Base-by-base conservation (phyloP, 495 filamentous ascomycete genomes). In the Talaromyces ruber region DNA sequence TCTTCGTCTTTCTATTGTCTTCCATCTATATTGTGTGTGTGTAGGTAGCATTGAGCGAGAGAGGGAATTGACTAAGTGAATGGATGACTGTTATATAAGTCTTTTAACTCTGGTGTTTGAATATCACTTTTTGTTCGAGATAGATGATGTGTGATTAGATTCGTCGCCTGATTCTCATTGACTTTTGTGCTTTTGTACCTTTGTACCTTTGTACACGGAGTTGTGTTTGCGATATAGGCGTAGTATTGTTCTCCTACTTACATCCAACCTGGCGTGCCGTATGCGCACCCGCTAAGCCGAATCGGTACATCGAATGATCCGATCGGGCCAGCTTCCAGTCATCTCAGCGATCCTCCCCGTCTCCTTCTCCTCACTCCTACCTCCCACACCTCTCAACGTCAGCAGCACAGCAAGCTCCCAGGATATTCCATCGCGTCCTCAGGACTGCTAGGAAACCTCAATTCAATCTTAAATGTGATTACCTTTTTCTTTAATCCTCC, bases 1-100 rank as follows among this genome's bases (percentile, higher is more conserved):
- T 47, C 39, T 45, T 45, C 30, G 60, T 50, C 54, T 28, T 56
- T 57, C 61, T 60, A 55, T 67, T 66, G 67, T 69, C 62, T 54
- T 54, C 8, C 22, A 54, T 30, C 26, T 34, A 34, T 57, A 34
- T 57, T 57, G 54, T 57, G 29, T 57, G 29, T 57, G 54, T 57
- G 52, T 55, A 57, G 28, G 54, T 57, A 34, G 54, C 29, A 57
- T 34, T 22, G 29, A 51, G 47, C 14, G 34, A 28, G 22, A 54
- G 26, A 21, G 51, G 21, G 51, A 6, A 54, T 54, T 54, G 51
- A 54, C 22, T 54, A 14, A 54, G 22, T 54, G 22, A 14, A 54
- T 54, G 22, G 21, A 54, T 28, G 26, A 22, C 22, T 54, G 26
- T 54, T 54, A 54, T 54, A 54, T 28, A 47, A 18, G 43, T 39